These are phyloP conservation scores for Globisporangium alternatum DNA, from an alignment of 352 stramenopile species.

Conservation along the genomic window DNA sequence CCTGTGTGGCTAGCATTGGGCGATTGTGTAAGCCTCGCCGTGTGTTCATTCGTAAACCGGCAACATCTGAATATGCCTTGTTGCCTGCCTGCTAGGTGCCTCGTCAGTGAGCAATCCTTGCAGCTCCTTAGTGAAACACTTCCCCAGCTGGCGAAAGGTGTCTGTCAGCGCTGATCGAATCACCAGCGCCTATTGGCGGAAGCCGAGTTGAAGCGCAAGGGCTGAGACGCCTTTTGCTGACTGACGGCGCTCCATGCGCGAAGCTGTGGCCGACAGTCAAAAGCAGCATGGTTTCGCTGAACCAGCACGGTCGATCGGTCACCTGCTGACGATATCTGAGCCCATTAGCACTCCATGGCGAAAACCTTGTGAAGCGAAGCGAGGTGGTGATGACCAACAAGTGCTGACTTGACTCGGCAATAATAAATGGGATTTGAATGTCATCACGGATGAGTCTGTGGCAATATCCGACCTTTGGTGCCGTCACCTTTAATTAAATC, in stretches of 20 bases:
- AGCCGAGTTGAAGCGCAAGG: slow-evolving; percentile 2
- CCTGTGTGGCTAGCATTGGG: background rate
- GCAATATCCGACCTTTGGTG: too few species aligned
- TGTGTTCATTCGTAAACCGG: background rate
- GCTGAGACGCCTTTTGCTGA: background rate
- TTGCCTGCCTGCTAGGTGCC: background rate
- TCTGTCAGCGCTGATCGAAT: background rate
- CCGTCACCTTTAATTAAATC: too few species aligned
- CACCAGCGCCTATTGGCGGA: background rate
- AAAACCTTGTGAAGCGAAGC: background rate
- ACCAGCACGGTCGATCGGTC: background rate
- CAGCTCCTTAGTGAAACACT: slow-evolving; percentile 4
- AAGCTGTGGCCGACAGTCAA: background rate
- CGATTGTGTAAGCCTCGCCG: background rate
- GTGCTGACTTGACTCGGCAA: background rate
- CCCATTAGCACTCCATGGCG: slow-evolving; percentile 11
- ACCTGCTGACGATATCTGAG: slow-evolving; percentile 16
- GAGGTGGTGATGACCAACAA: background rate
- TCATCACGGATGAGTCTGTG: too few species aligned
- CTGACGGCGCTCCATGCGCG: slow-evolving; percentile 1
- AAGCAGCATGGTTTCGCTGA: slow-evolving; percentile 14
- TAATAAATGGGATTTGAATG: background rate
- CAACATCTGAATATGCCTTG: background rate
- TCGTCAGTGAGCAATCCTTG: too few species aligned
- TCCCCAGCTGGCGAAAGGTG: slow-evolving; percentile 5